Evolutionary conservation across 2,329 filamentous ascomycete genomes (phyloP), one percentile per base, ranked within the genome.

Genomic region (Colletotrichum viniferum): DNA sequence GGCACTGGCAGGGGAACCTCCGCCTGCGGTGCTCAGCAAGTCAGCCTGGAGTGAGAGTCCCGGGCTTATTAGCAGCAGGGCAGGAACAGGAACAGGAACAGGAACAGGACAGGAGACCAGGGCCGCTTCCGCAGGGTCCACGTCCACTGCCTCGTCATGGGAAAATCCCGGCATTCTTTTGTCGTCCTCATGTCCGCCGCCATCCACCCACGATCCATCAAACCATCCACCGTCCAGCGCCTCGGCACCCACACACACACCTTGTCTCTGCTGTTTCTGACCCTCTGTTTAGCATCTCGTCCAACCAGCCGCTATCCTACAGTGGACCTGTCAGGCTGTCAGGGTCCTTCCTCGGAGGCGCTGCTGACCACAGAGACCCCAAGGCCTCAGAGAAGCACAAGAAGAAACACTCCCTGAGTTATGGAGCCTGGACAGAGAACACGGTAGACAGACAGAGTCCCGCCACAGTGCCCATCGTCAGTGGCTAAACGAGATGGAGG

Each of bases 281-380:
- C 43, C 43, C 43, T 48, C 58, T 55, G 32, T 24, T 63, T 32
- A 21, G 43, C 36, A 55, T 21, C 14, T 10, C 18, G 24, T 48
- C 58, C 69, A 73, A 68, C 73, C 56, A 75, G 56, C 69, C 56
- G 69, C 56, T 63, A 52, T 73, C 56, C 38, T 68, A 63, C 56
- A 73, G 69, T 75, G 69, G 73, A 32, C 38, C 62, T 36, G 28
- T 26, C 60, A 62, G 58, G 56, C 69, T 28, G 28, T 30, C 61
- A 62, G 64, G 73, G 73, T 58, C 21, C 28, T 64, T 73, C 58
- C 43, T 75, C 58, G 69, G 69, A 73, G 56, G 56, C 58, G 18
- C 43, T 69, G 63, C 58, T 48, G 63, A 68, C 68, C 34, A 56
- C 28, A 43, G 26, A 69, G 55, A 62, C 32, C 43, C 18, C 18